Evolutionary conservation across 495 filamentous ascomycete species (phyloP).

Genomic region (Podospora sp.): DNA sequence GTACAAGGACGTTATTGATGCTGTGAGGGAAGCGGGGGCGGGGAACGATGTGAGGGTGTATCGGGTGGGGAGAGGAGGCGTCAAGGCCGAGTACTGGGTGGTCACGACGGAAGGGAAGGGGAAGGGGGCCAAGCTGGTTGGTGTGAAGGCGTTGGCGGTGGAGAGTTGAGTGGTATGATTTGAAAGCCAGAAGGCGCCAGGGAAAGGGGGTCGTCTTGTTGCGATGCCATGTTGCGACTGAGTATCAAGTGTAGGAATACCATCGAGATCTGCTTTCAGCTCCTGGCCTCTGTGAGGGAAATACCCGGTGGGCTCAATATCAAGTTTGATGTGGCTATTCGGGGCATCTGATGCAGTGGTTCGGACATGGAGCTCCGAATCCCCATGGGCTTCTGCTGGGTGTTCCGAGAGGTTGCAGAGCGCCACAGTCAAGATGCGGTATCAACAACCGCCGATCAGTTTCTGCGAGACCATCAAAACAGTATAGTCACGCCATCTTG

Average conservation of each 20-base stretch:
- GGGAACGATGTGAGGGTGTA: constrained; percentile 75
- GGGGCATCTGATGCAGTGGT: too few species aligned
- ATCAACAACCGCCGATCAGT: neutral
- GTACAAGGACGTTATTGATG: constrained; percentile 61
- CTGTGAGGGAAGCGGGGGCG: constrained; percentile 56
- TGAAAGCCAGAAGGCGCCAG: too few species aligned
- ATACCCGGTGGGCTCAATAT: too few species aligned
- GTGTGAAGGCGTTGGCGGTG: constrained; percentile 72
- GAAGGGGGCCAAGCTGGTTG: constrained; percentile 62
- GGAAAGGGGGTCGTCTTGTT: too few species aligned
- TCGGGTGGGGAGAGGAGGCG: constrained; percentile 59
- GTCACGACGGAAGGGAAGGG: constrained; percentile 57
- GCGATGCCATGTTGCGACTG: neutral
- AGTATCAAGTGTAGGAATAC: neutral
- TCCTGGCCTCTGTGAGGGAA: too few species aligned
- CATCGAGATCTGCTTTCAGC: neutral
- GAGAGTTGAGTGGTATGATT: constrained; percentile 57
- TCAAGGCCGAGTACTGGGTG: constrained; percentile 76
- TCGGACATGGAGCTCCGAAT: too few species aligned
- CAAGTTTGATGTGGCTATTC: too few species aligned
- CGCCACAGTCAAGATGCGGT: too few species aligned
- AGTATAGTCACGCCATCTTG: neutral
- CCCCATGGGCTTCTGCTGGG: too few species aligned
- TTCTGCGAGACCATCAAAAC: neutral
- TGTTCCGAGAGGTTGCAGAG: too few species aligned